Evolutionary conservation across 2,329 filamentous ascomycete genomes (phyloP).

Genomic region (Dothideomycetidae sp.): DNA sequence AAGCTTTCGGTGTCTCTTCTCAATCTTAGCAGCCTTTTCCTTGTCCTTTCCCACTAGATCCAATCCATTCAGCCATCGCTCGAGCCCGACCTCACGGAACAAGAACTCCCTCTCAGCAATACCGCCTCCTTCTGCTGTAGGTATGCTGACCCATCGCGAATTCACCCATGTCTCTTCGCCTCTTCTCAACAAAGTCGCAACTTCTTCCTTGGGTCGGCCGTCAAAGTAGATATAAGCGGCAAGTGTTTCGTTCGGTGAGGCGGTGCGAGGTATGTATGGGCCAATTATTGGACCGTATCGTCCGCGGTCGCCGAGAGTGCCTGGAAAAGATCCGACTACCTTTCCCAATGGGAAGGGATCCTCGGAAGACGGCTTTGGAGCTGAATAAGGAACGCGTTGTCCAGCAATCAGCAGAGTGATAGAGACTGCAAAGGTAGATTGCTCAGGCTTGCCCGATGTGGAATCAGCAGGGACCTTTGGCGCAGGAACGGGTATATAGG

Average conservation of each 20-base stretch:
- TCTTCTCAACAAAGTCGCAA: constrained; percentile 78
- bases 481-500: constrained; percentile 90
- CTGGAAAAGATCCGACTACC: constrained; percentile 58
- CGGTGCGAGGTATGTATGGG: constrained; percentile 84
- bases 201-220: constrained; percentile 86
- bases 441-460: constrained; percentile 63
- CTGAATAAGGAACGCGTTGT: constrained; percentile 82
- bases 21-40: constrained; percentile 70
- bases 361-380: constrained; percentile 61
- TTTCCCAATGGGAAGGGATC: constrained; percentile 73
- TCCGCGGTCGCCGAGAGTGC: constrained; percentile 36
- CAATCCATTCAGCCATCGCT: constrained; percentile 90
- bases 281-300: constrained; percentile 46
- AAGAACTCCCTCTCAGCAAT: constrained; percentile 92
- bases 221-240: constrained; percentile 99
- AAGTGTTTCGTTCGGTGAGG: constrained; percentile 89
- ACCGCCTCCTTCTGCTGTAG: constrained; percentile 79
- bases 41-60: constrained; percentile 60
- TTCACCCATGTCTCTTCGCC: constrained; percentile 99
- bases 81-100: constrained; percentile 90
- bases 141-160: constrained; percentile 91
- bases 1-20: constrained; percentile 36
- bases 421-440: constrained; percentile 93
- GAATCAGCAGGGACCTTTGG: constrained; percentile 56
- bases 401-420: constrained; percentile 87